phyloP scores from a whole-genome alignment of 768 basidiomycete genomes.

The Scleroderma bovista region DNA sequence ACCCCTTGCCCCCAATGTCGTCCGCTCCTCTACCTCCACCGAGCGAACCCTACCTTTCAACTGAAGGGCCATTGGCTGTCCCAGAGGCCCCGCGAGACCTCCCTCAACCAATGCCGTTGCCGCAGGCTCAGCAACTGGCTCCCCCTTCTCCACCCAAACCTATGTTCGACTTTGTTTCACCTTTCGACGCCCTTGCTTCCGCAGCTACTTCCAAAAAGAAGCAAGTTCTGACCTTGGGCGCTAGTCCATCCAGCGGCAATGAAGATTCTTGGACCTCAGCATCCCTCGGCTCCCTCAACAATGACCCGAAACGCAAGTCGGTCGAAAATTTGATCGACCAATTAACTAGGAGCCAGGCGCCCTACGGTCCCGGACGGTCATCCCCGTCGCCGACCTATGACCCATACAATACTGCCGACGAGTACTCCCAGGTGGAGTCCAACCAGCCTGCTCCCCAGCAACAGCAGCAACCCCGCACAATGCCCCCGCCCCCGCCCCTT shows the following conservation, averaged over 20 bases:
- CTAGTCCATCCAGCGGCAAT: constrained; percentile 38
- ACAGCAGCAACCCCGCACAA: constrained; percentile 37
- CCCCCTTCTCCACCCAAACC: constrained; percentile 72
- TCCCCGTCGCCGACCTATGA: constrained; percentile 27
- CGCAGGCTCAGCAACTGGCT: constrained; percentile 36
- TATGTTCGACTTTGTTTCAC: constrained; percentile 81
- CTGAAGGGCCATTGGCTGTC: constrained; percentile 27
- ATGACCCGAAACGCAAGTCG: constrained; percentile 69
- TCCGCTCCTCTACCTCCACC: constrained; percentile 42
- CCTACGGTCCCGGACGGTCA: constrained; percentile 33
- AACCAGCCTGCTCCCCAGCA: constrained; percentile 18
- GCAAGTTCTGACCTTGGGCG: constrained; percentile 45
- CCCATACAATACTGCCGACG: constrained; percentile 36
- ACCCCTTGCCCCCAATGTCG: constrained; percentile 29
- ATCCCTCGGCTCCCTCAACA: constrained; percentile 21
- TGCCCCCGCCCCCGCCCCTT: constrained; percentile 52
- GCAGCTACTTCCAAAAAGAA: constrained; percentile 58
- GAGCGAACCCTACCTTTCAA: constrained; percentile 32
- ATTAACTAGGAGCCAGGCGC: constrained; percentile 45
- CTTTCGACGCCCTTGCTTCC: constrained; percentile 73
- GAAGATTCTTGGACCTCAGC: constrained; percentile 56
- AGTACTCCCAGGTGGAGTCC: constrained; percentile 41
- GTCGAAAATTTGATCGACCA: constrained; percentile 80
- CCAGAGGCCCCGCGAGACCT: constrained; percentile 24
- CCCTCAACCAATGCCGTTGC: constrained; percentile 17